Base-by-base conservation (phyloP, 768 basidiomycete genomes). In the Gloeostereum incarnatum region DNA sequence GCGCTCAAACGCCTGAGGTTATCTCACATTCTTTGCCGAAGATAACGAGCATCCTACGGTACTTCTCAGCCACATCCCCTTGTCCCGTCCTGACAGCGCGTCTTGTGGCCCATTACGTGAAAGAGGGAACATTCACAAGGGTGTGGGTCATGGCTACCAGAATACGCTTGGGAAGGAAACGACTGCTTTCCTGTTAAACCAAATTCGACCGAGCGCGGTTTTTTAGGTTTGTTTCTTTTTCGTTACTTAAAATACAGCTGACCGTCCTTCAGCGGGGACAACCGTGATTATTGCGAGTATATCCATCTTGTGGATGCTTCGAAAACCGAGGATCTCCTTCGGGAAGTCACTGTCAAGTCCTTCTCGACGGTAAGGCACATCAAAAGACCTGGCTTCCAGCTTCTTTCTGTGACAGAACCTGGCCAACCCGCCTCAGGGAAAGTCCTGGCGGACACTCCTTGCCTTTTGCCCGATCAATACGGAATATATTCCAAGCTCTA, bases 221-320 rank as follows among this genome's bases (percentile, higher is more conserved):
- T n/a, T 90, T 85, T 55, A 89, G 81, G 84, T 81, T 35, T 47
- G 68, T 48, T 18, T 13, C 9, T 18, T 8, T 36, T 29, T 13
- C 13, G 30, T 32, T 25, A 16, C 41, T 19, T n/a, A 38, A 24
- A 36, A 21, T 43, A 31, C n/a, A 27, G 35, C 21, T 38, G n/a
- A 14, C 40, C 34, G 19, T 39, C 38, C n/a, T 29, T 14, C 45
- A 87, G 86, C 50, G 92, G 81, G 5, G 90, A 97, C 58, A 87
- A 94, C 56, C 84, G 88, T 35, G 92, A 96, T 58, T 87, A 87
- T 49, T 97, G 92, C 50, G 86, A 89, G 47, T 70, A 81, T 49
- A 60, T 58, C 17, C 85, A 87, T 54, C 59, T 60, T 23, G 45
- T 62, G 6, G 51, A 56, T 3, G 48, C 44, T n/a, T 44, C 48